Percentiles rank a stretch among this genome's conserved stretches.
phyloP scores from a whole-genome alignment of 176 grass and related monocot species.

The Oryza meridionalis region DNA sequence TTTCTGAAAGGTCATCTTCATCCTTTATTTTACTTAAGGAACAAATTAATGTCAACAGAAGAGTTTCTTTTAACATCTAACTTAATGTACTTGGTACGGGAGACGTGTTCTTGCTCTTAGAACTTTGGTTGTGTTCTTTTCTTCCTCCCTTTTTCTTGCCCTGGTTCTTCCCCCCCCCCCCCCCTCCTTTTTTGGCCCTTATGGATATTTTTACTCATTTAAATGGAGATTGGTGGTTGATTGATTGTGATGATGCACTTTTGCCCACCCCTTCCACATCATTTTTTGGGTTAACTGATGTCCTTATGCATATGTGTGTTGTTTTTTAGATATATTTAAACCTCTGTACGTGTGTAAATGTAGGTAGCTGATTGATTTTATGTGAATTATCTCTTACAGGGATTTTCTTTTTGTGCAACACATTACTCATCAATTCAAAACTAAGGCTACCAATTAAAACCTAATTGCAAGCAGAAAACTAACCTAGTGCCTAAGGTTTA shows the following conservation, averaged over 20 bases:
- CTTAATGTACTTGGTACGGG: background rate
- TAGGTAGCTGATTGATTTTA: background rate
- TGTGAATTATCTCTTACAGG: background rate
- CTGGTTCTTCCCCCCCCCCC: background rate
- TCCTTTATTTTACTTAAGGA: background rate
- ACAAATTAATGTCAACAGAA: background rate
- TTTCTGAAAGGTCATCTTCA: background rate
- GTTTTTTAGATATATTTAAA: no score
- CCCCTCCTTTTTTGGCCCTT: background rate
- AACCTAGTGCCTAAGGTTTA: no score
- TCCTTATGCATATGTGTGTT: no score
- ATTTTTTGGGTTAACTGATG: no score
- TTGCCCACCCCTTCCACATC: no score
- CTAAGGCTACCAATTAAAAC: no score
- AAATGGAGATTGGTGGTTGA: no score
- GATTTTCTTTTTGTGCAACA: background rate
- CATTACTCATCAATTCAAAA: no score
- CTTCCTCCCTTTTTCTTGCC: no score
- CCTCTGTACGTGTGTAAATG: no score
- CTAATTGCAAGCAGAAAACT: no score
- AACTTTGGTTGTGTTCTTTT: background rate
- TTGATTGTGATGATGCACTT: no score
- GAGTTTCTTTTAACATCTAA: background rate
- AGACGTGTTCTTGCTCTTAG: background rate
- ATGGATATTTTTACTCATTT: background rate